Evolutionary conservation across 2,329 filamentous ascomycete species (phyloP).

Genomic region (Colletotrichum ledebouriae): DNA sequence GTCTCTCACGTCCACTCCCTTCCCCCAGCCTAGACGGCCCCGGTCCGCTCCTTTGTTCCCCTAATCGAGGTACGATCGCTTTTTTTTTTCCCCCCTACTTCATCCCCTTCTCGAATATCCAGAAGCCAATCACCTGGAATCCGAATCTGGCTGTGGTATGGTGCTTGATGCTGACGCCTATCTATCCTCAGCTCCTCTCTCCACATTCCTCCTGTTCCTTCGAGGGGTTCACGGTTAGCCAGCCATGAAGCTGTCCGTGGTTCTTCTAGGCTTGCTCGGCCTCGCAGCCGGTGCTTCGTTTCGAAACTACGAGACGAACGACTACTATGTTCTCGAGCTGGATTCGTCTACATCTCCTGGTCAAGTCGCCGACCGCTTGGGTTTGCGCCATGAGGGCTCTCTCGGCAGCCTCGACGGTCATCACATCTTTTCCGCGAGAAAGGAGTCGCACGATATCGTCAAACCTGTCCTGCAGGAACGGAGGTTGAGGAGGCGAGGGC

Average conservation of each 20-base stretch:
- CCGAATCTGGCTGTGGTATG: constrained; percentile 10
- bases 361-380: constrained; percentile 79
- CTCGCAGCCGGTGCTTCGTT: constrained; percentile 63
- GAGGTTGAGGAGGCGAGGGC: constrained; percentile 72
- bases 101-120: not conserved
- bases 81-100: not conserved
- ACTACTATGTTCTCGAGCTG: constrained; percentile 95
- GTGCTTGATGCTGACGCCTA: constrained; percentile 27
- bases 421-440: constrained; percentile 85
- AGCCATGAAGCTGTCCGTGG: constrained; percentile 65
- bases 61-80: constrained; percentile 31
- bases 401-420: constrained; percentile 84
- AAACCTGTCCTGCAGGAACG: constrained; percentile 65
- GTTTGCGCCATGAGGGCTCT: constrained; percentile 83
- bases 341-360: constrained; percentile 74
- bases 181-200: constrained; percentile 18
- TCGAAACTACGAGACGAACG: constrained; percentile 82
- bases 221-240: constrained; percentile 39
- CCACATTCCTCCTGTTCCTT: constrained; percentile 16
- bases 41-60: constrained; percentile 36
- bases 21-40: constrained; percentile 33
- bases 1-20: constrained; percentile 18
- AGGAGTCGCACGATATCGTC: constrained; percentile 71
- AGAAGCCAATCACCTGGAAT: not conserved
- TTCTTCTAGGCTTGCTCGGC: constrained; percentile 66